phyloP scores from a whole-genome alignment of 1,139 yeast species.

The Lodderomyces orthopsilosis region DNA sequence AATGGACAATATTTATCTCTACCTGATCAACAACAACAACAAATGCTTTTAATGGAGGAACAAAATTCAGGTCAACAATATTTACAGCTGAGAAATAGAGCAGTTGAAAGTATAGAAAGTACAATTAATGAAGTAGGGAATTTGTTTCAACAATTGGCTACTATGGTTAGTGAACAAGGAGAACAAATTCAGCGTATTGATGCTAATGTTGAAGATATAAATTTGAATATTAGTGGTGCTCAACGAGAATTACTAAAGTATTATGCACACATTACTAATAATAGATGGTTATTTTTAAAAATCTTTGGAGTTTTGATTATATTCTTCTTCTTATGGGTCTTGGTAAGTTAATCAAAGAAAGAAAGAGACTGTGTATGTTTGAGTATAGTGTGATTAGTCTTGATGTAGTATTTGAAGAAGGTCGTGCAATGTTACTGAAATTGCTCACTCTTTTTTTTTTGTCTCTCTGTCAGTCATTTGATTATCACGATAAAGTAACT shows the following conservation, averaged over 20 bases:
- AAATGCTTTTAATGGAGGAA: slow-evolving; percentile 71
- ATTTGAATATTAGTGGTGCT: slow-evolving; percentile 86
- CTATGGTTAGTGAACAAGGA: slow-evolving; percentile 97
- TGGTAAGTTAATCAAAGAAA: slow-evolving; percentile 58
- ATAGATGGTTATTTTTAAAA: slow-evolving; percentile 88
- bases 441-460: not conserved
- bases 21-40: slow-evolving; percentile 80
- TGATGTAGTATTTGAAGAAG: too few species aligned
- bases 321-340: slow-evolving; percentile 75
- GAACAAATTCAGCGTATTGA: slow-evolving; percentile 95
- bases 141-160: slow-evolving; percentile 88
- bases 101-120: slow-evolving; percentile 93
- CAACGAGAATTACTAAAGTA: slow-evolving; percentile 90
- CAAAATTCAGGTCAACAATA: slow-evolving; percentile 65
- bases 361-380: not conserved
- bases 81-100: slow-evolving; percentile 78
- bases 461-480: too few species aligned
- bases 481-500: too few species aligned
- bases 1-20: slow-evolving; percentile 49
- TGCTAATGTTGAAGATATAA: slow-evolving; percentile 90
- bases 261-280: slow-evolving; percentile 82
- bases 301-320: slow-evolving; percentile 83
- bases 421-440: not conserved
- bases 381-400: too few species aligned
- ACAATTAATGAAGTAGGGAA: slow-evolving; percentile 97